phyloP scores from a whole-genome alignment of 2,329 filamentous ascomycete genomes.

The Ceratocystis albifundus region DNA sequence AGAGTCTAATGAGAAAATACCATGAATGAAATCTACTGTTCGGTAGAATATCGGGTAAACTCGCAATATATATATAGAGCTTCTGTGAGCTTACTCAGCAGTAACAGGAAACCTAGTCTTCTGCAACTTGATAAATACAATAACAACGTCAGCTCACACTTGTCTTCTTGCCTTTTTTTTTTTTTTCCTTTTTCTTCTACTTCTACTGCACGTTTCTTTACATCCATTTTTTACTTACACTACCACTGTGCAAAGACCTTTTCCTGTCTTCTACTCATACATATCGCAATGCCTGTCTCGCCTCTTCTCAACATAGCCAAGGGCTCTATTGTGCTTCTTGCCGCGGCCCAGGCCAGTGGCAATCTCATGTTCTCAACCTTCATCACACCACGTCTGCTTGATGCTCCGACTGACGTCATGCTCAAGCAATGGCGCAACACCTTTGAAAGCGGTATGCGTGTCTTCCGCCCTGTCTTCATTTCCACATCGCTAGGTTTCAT shows the following conservation, averaged over 20 bases:
- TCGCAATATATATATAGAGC: no score
- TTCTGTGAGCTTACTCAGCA: no score
- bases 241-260: neutral
- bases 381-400: constrained; percentile 18
- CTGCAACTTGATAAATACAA: no score
- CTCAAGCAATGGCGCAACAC: constrained; percentile 19
- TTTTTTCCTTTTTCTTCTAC: neutral
- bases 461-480: constrained; percentile 17
- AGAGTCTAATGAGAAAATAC: neutral
- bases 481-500: constrained; percentile 6
- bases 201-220: neutral
- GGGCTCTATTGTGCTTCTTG: constrained; percentile 12
- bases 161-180: no score
- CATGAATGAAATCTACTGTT: no score
- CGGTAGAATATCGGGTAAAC: no score
- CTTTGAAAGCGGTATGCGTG: constrained; percentile 1
- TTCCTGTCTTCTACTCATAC: neutral
- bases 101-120: no score
- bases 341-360: constrained; percentile 8
- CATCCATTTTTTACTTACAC: neutral
- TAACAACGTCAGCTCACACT: no score
- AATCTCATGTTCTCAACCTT: constrained; percentile 6
- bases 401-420: constrained; percentile 17
- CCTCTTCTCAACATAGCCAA: constrained; percentile 1
- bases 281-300: neutral